Base-by-base conservation (phyloP, 2,329 filamentous ascomycete genomes). In the Nemania abortiva region DNA sequence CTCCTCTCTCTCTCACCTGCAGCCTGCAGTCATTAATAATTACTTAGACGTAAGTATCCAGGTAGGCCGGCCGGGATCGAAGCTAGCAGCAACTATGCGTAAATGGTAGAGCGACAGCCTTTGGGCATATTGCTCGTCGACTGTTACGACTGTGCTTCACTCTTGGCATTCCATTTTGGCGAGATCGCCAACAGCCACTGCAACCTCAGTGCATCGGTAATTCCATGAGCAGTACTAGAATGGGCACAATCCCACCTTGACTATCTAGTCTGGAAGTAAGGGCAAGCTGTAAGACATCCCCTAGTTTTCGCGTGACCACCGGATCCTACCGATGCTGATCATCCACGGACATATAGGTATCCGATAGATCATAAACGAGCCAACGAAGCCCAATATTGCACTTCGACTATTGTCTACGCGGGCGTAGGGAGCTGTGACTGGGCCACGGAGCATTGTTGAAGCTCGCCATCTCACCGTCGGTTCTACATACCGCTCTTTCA, bases 401-500 rank as follows among this genome's bases (percentile, higher is more conserved):
- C 37, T 49, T 56, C 39, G 10, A 49, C 31, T 47, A 18, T 42
- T 29, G 39, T 29, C 34, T 20, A 49, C 18, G 37, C 53, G n/a
- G 22, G 27, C 34, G 29, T 31, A 31, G 53, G 22, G 53, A 31
- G 22, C 47, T 47, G 54, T 55, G 58, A 45, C 57, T n/a, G 22
- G 55, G 34, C 62, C 50, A 29, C 50, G 52, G 47, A 42, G 52
- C 15, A 60, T 49, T 47, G 34, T 9, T 37, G 54, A 66, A 54
- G 55, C 63, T 69, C 47, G 9, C 22, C 39, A 59, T 34, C 57
- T 59, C 29, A 39, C 53, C 54, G 18, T 42, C 47, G 20, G 29
- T 18, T 45, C 39, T 39, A 42, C 57, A 49, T 59, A 60, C 65
- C 55, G 39, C 39, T 65, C 31, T 68, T 60, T 52, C 31, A 52